These are phyloP conservation scores for Euphorbia celastroides DNA, from an alignment of 441 rosid species.

Conservation along the genomic window DNA sequence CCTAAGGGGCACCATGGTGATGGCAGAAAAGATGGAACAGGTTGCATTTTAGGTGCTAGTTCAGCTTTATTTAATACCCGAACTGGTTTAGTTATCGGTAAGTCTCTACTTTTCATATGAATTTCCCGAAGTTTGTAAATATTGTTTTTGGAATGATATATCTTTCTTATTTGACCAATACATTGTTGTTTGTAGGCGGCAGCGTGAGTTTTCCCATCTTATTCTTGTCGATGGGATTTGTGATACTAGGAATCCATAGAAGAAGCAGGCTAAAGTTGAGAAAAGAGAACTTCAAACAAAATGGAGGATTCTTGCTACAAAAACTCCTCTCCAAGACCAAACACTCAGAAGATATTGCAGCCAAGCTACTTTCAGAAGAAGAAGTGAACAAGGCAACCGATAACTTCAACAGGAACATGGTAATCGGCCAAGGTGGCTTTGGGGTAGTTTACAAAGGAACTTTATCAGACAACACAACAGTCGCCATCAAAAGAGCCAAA, in stretches of 20 bases:
- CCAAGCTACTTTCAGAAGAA: slow-evolving; percentile 21
- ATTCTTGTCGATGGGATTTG: neutral
- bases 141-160: too few species aligned
- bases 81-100: neutral
- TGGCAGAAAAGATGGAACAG: slow-evolving; percentile 18
- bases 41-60: slow-evolving; percentile 5
- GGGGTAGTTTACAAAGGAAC: slow-evolving; percentile 38
- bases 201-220: slow-evolving; percentile 14
- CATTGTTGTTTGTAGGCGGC: slow-evolving; percentile 11
- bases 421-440: slow-evolving; percentile 30
- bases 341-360: neutral
- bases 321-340: slow-evolving; percentile 14
- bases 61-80: neutral
- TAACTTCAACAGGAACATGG: slow-evolving; percentile 21
- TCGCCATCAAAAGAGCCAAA: slow-evolving; percentile 37
- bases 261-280: slow-evolving; percentile 22
- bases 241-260: slow-evolving; percentile 15
- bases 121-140: too few species aligned
- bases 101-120: too few species aligned
- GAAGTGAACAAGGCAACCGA: slow-evolving; percentile 32
- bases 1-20: slow-evolving; percentile 24
- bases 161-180: too few species aligned
- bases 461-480: slow-evolving; percentile 9
- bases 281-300: slow-evolving; percentile 32
- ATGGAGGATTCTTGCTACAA: slow-evolving; percentile 36